These are phyloP conservation scores for Phialophora macrospora DNA, from an alignment of 2,329 filamentous ascomycete genomes.

Conservation along the genomic window DNA sequence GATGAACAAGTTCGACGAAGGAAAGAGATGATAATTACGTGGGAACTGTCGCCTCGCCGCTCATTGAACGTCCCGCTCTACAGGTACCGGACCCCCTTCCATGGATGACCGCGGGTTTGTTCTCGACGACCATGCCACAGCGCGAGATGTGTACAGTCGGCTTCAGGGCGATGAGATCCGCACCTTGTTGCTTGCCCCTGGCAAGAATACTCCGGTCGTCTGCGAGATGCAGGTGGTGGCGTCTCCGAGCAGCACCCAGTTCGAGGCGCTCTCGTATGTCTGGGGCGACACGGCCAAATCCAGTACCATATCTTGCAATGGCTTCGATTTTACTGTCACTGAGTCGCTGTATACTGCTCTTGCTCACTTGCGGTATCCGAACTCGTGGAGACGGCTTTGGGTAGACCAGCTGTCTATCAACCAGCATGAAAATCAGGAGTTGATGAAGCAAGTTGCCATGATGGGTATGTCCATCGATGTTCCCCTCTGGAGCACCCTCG, in stretches of 20 bases:
- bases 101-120: constrained; percentile 31
- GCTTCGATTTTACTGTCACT: constrained; percentile 29
- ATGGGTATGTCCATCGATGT: constrained; percentile 21
- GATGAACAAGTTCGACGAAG: not conserved
- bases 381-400: constrained; percentile 30
- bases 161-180: constrained; percentile 25
- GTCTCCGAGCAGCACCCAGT: constrained; percentile 24
- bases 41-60: not conserved
- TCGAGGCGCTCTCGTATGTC: constrained; percentile 33
- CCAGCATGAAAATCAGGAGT: constrained; percentile 21
- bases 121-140: constrained; percentile 23
- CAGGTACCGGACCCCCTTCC: not conserved
- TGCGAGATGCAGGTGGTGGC: constrained; percentile 28
- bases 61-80: not conserved
- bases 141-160: constrained; percentile 27
- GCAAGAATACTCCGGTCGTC: constrained; percentile 22
- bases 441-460: constrained; percentile 24
- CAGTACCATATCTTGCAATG: constrained; percentile 28
- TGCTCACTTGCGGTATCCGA: constrained; percentile 21
- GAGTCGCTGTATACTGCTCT: constrained; percentile 27
- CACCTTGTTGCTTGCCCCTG: constrained; percentile 26
- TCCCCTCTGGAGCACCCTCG: not conserved
- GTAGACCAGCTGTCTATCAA: constrained; percentile 35
- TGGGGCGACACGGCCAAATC: constrained; percentile 28
- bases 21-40: not conserved